These are phyloP conservation scores for Didymella segeticola DNA, from an alignment of 2,329 filamentous ascomycete species.

Conservation along the genomic window DNA sequence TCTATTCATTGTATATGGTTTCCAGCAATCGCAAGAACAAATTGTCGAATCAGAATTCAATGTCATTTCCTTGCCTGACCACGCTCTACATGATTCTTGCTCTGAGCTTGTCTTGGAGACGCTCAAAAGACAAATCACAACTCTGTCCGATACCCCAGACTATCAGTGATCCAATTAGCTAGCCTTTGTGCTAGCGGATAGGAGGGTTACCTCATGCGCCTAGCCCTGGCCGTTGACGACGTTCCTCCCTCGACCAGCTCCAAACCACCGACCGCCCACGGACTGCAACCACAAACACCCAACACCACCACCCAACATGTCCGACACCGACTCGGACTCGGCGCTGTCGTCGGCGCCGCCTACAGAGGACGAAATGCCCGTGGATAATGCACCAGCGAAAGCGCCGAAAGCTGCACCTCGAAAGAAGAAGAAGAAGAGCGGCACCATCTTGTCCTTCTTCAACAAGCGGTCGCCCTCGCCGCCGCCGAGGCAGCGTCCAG, in stretches of 20 bases:
- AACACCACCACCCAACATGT: slow-evolving; percentile 57
- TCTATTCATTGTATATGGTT: not conserved
- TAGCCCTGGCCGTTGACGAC: slow-evolving; percentile 31
- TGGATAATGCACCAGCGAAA: slow-evolving; percentile 33
- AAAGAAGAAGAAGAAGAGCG: slow-evolving; percentile 46
- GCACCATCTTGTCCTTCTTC: slow-evolving; percentile 47
- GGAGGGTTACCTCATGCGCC: slow-evolving; percentile 47
- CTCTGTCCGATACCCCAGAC: slow-evolving; percentile 13
- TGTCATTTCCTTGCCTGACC: not conserved
- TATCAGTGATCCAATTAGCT: slow-evolving; percentile 24
- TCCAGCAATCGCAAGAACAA: not conserved
- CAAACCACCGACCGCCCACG: slow-evolving; percentile 27
- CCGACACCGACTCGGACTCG: slow-evolving; percentile 64
- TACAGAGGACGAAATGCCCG: slow-evolving; percentile 62
- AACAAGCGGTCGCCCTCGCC: slow-evolving; percentile 52
- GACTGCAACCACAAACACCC: slow-evolving; percentile 27
- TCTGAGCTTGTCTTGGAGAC: not conserved
- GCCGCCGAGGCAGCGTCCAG: slow-evolving; percentile 74
- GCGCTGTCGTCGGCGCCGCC: slow-evolving; percentile 64
- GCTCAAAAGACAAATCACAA: not conserved
- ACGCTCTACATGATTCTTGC: not conserved
- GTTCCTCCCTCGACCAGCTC: slow-evolving; percentile 25
- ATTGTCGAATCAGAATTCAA: not conserved
- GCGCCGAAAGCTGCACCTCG: slow-evolving; percentile 31
- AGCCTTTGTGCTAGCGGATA: slow-evolving; percentile 38